Evolutionary conservation across 306 rosid genomes (phyloP), one percentile per base, ranked within the genome.

Genomic region (Cucurbita maxima): DNA sequence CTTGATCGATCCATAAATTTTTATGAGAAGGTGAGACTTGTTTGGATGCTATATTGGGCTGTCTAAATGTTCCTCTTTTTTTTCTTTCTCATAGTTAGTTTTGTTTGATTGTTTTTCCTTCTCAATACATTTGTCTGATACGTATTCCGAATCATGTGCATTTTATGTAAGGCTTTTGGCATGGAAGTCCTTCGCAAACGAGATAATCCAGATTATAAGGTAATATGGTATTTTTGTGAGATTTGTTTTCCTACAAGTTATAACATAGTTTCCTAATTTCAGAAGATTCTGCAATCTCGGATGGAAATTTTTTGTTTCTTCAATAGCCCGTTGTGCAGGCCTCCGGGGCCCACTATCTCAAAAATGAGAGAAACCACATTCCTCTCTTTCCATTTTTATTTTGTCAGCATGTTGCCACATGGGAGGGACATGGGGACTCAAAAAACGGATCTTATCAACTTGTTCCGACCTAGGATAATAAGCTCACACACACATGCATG

Each of bases 161-260:
- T n/a, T 36, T 11, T 54, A 36, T 71, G 30, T 5, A 53, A 90
- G 98, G 98, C 90, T 72, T 84, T 80, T 75, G 96, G 97, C 69
- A 85, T 94, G 98, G 90, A 90, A 84, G 92, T 94, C 74, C 98
- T 90, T 74, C 86, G 88, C 68, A 90, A 68, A 55, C 75, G 84
- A 72, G 97, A 94, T 76, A 81, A 86, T 86, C 95, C 97, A 8
- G 97, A 94, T 82, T 86, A 88, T 60, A 87, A 90, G 97, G 98
- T 94, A 82, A 79, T 36, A 63, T 60, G 64, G 25, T 45, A 41
- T 82, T 61, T 70, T 36, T 79, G 38, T 50, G 15, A 45, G 73
- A 67, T 67, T 12, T 44, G 1, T 67, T 22, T 44, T 22, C 6
- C 40, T 3, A 19, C 40, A 67, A 67, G 22, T 45, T 25, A n/a